Conservation (phyloP, 2,329 filamentous ascomycete genomes). For the Botrytis cinerea region DNA sequence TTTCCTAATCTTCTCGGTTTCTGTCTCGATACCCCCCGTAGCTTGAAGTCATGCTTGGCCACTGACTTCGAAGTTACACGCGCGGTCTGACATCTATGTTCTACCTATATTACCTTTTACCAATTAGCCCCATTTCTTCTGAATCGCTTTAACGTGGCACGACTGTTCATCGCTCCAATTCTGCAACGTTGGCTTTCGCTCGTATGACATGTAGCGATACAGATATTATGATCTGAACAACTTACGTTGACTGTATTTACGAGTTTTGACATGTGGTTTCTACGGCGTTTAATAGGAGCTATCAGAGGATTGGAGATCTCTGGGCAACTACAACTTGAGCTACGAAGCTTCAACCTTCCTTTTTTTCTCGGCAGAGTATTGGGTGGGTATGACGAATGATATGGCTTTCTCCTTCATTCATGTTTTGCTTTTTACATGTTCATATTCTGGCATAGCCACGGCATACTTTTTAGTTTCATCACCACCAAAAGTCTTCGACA, state of each 20-base stretch:
- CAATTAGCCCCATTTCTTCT: constrained; percentile 10
- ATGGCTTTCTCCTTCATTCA: constrained; percentile 33
- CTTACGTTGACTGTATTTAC: constrained; percentile 40
- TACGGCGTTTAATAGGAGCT: constrained; percentile 41
- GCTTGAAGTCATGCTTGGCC: constrained; percentile 20
- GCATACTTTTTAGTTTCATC: constrained; percentile 25
- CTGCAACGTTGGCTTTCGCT: constrained; percentile 21
- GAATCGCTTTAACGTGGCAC: constrained; percentile 14
- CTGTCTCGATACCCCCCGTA: constrained; percentile 8
- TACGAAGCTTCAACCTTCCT: constrained; percentile 12
- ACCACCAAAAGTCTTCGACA: constrained; percentile 32
- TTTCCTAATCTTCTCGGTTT: background rate
- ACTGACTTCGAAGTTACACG: constrained; percentile 8
- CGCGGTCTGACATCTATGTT: constrained; percentile 14
- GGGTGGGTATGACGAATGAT: constrained; percentile 5
- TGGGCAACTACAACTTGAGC: constrained; percentile 22
- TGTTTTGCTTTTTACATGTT: constrained; percentile 36
- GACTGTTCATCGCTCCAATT: constrained; percentile 18
- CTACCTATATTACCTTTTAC: constrained; percentile 6
- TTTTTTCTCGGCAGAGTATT: constrained; percentile 16
- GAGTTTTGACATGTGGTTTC: constrained; percentile 37
- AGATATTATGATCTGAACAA: constrained; percentile 29
- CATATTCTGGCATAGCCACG: constrained; percentile 37
- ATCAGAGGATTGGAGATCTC: constrained; percentile 41
- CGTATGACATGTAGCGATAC: constrained; percentile 22